phyloP scores from a whole-genome alignment of 2,329 filamentous ascomycete genomes.

The Coleophoma cylindrospora region DNA sequence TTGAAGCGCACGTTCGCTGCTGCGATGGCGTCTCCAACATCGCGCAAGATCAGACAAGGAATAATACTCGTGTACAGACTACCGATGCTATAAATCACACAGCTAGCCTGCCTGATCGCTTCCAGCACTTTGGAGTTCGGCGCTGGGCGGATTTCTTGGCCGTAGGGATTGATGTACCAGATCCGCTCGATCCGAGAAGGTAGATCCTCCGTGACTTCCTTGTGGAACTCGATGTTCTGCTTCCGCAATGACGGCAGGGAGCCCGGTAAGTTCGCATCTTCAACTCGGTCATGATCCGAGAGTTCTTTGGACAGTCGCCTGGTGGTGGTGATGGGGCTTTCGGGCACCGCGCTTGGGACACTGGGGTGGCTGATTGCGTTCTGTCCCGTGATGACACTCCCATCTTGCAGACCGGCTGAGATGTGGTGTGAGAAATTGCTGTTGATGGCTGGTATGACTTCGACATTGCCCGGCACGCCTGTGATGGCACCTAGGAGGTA shows the following conservation, averaged over 20 bases:
- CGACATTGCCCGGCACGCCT: conserved; percentile 69
- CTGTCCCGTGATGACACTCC: conserved; percentile 78
- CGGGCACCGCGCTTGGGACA: conserved; percentile 11
- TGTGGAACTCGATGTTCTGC: conserved; percentile 78
- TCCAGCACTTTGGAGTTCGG: conserved; percentile 77
- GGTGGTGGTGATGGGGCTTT: conserved; percentile 10
- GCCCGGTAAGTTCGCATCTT: conserved; percentile 78
- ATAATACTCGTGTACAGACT: conserved; percentile 87
- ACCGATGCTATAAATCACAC: conserved; percentile 89
- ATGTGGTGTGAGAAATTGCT: conserved; percentile 96
- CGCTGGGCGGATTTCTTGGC: conserved; percentile 85
- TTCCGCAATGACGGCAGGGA: conserved; percentile 75
- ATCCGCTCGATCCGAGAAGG: conserved; percentile 72
- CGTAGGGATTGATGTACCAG: conserved; percentile 98
- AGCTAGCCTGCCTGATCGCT: conserved; percentile 58
- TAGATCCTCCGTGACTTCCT: conserved; percentile 69
- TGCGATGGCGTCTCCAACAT: conserved; percentile 63
- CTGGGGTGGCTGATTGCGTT: conserved; percentile 84
- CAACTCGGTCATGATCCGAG: conserved; percentile 58
- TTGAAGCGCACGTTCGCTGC: conserved; percentile 45
- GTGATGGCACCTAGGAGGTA: conserved; percentile 86
- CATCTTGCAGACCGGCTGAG: conserved; percentile 73
- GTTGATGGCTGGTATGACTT: conserved; percentile 86
- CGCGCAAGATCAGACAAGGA: conserved; percentile 73
- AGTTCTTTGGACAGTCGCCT: conserved; percentile 31